Base-by-base conservation (phyloP, 192 early-diverging fungal species). In the Oehlia diaphana region DNA sequence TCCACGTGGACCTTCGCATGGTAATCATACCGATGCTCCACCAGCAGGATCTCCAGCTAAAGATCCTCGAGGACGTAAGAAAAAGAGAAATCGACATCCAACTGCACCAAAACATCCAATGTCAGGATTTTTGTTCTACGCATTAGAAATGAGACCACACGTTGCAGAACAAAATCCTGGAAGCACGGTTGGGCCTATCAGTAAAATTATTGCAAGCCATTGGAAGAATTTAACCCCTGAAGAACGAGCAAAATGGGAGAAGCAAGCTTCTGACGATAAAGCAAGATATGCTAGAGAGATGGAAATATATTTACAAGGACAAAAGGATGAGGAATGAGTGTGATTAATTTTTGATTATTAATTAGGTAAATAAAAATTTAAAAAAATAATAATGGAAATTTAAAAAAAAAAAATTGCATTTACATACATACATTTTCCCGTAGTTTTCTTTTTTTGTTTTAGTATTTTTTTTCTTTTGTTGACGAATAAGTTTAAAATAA, bases 21-120 rank as follows among this genome's bases (percentile, higher is more conserved):
- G 33, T 37, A 39, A 80, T 58, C 63, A 31, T 44, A n/a, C 23
- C 28, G 44, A 74, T 2, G 63, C 63, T 9, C 14, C 58, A 42
- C 33, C 28, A 14, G 14, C 70, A 6, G 23, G 28, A 44, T 23
- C 73, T 33, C 13, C 79, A 71, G 76, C 63, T 66, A 83, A 83
- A 68, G 87, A 88, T 63, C 82, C 82, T 49, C 82, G 86, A 33
- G 79, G 82, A 49, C 77, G 88, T 26, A 87, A 90, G 35, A 94
- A 92, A 83, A 95, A 92, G 79, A 85, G 84, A 63, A 85, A 85
- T 74, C 91, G 93, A 80, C 91, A 94, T 72, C 93, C 93, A 1
- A 86, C 87, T 81, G 92, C 90, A 1, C 95, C 95, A 64, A 94
- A 94, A 76, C 95, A 96, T 80, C 94, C 95, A 62, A 94, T 95